Percentiles rank a stretch among this genome's conserved stretches.
Conservation (phyloP, 441 rosid genomes). For the Croton setiger region DNA sequence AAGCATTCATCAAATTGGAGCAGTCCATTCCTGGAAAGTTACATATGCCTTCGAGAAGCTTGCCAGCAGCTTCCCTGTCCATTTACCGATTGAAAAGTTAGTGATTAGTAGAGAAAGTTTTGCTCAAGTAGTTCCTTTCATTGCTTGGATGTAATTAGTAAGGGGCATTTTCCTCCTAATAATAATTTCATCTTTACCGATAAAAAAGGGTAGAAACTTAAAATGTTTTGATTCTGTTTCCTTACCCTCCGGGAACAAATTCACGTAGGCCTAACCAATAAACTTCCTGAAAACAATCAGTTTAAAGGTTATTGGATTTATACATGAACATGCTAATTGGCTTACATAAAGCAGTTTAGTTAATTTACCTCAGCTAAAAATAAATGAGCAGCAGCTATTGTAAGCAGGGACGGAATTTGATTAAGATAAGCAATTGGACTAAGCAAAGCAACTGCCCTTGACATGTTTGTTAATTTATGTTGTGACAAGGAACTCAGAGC, state of each 20-base stretch:
- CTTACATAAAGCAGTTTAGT: not conserved
- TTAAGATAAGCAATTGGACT: constrained; percentile 79
- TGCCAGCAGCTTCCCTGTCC: constrained; percentile 32
- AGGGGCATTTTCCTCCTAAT: too few relatives aligned
- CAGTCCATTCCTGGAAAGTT: constrained; percentile 27
- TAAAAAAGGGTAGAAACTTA: too few relatives aligned
- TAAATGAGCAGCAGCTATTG: constrained; percentile 43
- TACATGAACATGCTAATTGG: not conserved
- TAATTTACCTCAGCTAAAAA: constrained; percentile 62
- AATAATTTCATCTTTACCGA: too few relatives aligned
- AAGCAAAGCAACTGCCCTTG: constrained; percentile 62
- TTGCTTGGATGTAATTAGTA: too few relatives aligned
- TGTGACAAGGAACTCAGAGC: constrained; percentile 71
- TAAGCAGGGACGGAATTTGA: constrained; percentile 64
- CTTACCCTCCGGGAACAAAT: constrained; percentile 71
- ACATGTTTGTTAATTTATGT: constrained; percentile 40
- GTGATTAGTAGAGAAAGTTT: too few relatives aligned
- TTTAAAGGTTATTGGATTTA: not conserved
- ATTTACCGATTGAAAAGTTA: not conserved
- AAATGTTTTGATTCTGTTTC: not conserved
- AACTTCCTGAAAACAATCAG: constrained; percentile 36
- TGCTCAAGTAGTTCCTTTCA: too few relatives aligned
- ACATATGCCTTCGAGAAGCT: constrained; percentile 35
- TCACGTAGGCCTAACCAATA: constrained; percentile 48
- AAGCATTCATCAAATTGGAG: constrained; percentile 26